phyloP scores from a whole-genome alignment of 2,329 filamentous ascomycete species.

The Botrytis fabae region DNA sequence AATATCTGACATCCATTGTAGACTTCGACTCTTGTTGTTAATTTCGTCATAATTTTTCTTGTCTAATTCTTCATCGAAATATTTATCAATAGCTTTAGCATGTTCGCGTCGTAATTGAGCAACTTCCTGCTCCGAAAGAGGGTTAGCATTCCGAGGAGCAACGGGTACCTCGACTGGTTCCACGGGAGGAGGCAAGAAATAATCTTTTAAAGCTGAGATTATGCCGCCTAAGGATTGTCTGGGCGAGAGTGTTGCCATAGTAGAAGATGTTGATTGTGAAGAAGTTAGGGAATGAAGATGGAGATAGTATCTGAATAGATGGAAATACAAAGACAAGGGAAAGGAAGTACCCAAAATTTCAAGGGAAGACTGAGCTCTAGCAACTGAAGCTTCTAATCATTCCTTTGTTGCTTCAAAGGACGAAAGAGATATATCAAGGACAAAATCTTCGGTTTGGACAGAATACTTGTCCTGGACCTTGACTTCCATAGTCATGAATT shows the following conservation, averaged over 20 bases:
- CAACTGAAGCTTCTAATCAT: neutral
- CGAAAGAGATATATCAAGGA: neutral
- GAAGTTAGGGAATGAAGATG: neutral
- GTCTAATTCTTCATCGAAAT: slow-evolving; percentile 22
- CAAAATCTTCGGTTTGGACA: neutral
- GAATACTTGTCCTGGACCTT: neutral
- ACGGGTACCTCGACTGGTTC: neutral
- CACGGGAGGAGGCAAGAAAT: slow-evolving; percentile 7
- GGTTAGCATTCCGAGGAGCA: neutral
- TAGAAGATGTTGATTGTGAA: slow-evolving; percentile 1
- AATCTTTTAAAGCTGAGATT: slow-evolving; percentile 1
- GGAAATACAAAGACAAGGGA: slow-evolving; percentile 1
- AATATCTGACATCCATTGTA: slow-evolving; percentile 22
- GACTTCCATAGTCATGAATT: neutral
- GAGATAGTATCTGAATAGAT: slow-evolving; percentile 10
- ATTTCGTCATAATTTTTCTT: slow-evolving; percentile 14
- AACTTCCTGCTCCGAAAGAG: slow-evolving; percentile 3
- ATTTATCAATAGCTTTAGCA: slow-evolving; percentile 22
- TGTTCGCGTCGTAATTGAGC: slow-evolving; percentile 11
- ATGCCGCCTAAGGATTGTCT: neutral
- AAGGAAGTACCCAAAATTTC: neutral
- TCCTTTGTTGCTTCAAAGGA: slow-evolving; percentile 11
- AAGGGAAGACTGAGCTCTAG: neutral
- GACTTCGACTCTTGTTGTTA: slow-evolving; percentile 4
- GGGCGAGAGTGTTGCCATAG: neutral